phyloP scores from a whole-genome alignment of 1,284 basidiomycete species.

The Pseudozyma flocculosa region DNA sequence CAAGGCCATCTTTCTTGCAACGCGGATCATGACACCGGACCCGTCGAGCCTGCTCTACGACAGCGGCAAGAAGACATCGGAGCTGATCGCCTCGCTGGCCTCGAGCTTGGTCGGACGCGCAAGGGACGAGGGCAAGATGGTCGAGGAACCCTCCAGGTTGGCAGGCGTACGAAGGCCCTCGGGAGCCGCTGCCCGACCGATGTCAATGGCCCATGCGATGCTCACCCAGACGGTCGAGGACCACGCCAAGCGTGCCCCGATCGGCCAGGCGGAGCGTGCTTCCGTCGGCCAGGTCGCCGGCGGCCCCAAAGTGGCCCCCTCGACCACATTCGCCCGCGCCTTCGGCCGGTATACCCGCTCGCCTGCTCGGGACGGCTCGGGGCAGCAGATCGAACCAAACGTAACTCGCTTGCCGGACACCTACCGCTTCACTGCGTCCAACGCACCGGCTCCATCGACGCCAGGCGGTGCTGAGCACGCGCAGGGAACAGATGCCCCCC shows the following conservation, averaged over 20 bases:
- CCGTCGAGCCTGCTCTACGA: slow-evolving; percentile 73
- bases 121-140: slow-evolving; percentile 68
- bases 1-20: slow-evolving; percentile 77
- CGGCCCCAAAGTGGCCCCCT: slow-evolving; percentile 12
- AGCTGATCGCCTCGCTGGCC: slow-evolving; percentile 69
- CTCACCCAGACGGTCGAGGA: slow-evolving; percentile 2
- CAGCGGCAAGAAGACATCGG: slow-evolving; percentile 67
- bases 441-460: not conserved
- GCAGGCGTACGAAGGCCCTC: not conserved
- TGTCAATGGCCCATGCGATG: not conserved
- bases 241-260: slow-evolving; percentile 1
- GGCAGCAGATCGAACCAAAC: slow-evolving; percentile 58
- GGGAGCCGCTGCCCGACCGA: not conserved
- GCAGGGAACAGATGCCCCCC: not conserved
- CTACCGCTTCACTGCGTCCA: slow-evolving; percentile 14
- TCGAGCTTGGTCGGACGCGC: slow-evolving; percentile 72
- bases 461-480: not conserved
- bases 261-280: not conserved
- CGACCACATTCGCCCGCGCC: slow-evolving; percentile 39
- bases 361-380: slow-evolving; percentile 23
- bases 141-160: slow-evolving; percentile 53
- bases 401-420: slow-evolving; percentile 48
- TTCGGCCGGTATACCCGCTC: slow-evolving; percentile 47
- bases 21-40: slow-evolving; percentile 82
- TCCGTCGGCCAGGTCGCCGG: too few species aligned